These are phyloP conservation scores for Physaria fendleri DNA, from an alignment of 345 rosid species.

Conservation along the genomic window DNA sequence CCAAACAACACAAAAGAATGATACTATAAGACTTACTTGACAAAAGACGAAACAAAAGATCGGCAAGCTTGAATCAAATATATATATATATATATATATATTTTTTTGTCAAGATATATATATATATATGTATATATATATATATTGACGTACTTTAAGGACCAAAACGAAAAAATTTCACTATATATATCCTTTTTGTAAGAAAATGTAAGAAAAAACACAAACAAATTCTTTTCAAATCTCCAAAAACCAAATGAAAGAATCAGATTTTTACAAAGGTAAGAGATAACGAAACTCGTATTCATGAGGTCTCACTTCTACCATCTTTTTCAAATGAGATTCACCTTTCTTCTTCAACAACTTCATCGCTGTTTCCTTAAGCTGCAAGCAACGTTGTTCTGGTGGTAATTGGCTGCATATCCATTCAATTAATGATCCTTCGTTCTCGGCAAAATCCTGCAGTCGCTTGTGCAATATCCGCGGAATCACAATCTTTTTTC, in stretches of 20 bases:
- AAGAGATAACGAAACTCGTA: slow-evolving; percentile 33
- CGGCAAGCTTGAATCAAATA: no score
- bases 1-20: no score
- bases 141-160: no score
- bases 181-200: no score
- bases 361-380: slow-evolving; percentile 25
- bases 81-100: no score
- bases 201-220: not conserved
- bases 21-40: no score
- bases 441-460: slow-evolving; percentile 27
- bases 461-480: slow-evolving; percentile 13
- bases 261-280: slow-evolving; percentile 2
- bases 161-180: no score
- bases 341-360: slow-evolving; percentile 22
- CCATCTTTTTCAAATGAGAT: slow-evolving; percentile 5
- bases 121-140: no score
- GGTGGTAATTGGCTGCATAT: slow-evolving; percentile 32
- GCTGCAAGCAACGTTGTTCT: slow-evolving; percentile 28
- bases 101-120: no score
- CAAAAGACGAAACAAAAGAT: no score
- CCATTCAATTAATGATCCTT: slow-evolving; percentile 26
- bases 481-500: slow-evolving; percentile 26
- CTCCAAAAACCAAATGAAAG: not conserved
- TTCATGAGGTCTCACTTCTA: slow-evolving; percentile 30
- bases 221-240: not conserved